These are phyloP conservation scores for Paragyromitra xinjiangensis DNA, from an alignment of 495 filamentous ascomycete genomes.

Conservation along the genomic window DNA sequence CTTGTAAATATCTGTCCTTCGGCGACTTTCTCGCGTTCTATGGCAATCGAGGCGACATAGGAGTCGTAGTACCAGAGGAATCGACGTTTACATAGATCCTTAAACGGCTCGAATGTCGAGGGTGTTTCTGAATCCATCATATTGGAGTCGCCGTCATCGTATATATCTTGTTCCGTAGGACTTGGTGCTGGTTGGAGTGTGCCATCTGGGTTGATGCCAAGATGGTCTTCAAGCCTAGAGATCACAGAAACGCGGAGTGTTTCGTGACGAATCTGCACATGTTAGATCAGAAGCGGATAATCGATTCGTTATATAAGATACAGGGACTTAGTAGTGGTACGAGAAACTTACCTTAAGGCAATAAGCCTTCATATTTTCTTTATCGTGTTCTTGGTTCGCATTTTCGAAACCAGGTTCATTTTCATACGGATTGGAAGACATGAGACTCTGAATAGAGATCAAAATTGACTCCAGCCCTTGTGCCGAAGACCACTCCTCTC, in stretches of 20 bases:
- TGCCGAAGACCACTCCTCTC: conserved; percentile 95
- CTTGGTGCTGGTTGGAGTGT: conserved; percentile 58
- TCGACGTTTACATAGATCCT: conserved; percentile 86
- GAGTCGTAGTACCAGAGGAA: conserved; percentile 96
- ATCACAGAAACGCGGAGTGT: conserved; percentile 87
- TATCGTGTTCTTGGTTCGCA: conserved; percentile 71
- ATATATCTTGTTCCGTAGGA: conserved; percentile 63
- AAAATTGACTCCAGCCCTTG: conserved; percentile 94
- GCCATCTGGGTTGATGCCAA: conserved; percentile 70
- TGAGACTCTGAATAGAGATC: conserved; percentile 93
- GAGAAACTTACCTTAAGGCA: conserved; percentile 75
- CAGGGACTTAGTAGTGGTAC: background rate
- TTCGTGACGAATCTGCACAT: conserved; percentile 85
- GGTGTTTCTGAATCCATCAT: conserved; percentile 65
- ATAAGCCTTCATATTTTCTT: conserved; percentile 80
- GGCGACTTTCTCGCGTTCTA: conserved; percentile 67
- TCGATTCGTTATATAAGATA: background rate
- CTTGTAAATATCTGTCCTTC: conserved; percentile 70
- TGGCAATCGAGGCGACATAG: conserved; percentile 75
- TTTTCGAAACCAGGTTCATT: conserved; percentile 95
- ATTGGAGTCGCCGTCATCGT: conserved; percentile 65
- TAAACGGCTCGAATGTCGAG: conserved; percentile 77
- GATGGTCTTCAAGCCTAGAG: conserved; percentile 79
- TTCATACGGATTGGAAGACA: conserved; percentile 93
- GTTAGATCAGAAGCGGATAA: conserved; percentile 13